Conservation (phyloP, 768 basidiomycete genomes). For the Lactarius akahatsu region DNA sequence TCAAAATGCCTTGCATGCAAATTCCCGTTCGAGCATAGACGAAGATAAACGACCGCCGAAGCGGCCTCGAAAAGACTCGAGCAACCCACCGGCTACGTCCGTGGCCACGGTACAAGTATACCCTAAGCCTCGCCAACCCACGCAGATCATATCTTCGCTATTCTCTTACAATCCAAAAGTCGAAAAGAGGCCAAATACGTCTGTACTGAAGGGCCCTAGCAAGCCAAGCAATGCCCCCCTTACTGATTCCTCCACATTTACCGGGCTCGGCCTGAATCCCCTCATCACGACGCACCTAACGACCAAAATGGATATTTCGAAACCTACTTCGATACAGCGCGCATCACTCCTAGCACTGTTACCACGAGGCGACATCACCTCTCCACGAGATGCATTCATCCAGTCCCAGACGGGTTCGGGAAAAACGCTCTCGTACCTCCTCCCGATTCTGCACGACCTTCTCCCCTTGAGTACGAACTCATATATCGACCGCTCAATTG, state of each 20-base stretch:
- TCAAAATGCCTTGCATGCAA: background rate
- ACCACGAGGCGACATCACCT: constrained; percentile 39
- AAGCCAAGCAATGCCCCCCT: constrained; percentile 85
- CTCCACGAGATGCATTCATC: constrained; percentile 77
- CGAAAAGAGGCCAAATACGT: constrained; percentile 39
- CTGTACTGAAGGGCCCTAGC: constrained; percentile 33
- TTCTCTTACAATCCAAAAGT: constrained; percentile 83
- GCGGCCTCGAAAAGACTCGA: constrained; percentile 22
- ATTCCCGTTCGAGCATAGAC: background rate
- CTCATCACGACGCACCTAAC: constrained; percentile 75
- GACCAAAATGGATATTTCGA: constrained; percentile 75
- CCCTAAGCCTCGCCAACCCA: constrained; percentile 19
- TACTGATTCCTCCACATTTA: constrained; percentile 70
- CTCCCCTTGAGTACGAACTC: constrained; percentile 86
- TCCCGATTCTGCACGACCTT: constrained; percentile 94
- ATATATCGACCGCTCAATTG: constrained; percentile 92
- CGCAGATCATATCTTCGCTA: constrained; percentile 48
- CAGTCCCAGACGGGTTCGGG: constrained; percentile 98
- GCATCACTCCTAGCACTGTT: constrained; percentile 67
- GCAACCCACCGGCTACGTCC: background rate
- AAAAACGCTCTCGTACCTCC: constrained; percentile 89
- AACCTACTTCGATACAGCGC: constrained; percentile 89
- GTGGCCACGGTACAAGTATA: background rate
- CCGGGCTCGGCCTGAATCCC: constrained; percentile 79
- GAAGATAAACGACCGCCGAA: constrained; percentile 18